Conservation (phyloP, 192 early-diverging fungal genomes). For the Polychytrium aggregatum region DNA sequence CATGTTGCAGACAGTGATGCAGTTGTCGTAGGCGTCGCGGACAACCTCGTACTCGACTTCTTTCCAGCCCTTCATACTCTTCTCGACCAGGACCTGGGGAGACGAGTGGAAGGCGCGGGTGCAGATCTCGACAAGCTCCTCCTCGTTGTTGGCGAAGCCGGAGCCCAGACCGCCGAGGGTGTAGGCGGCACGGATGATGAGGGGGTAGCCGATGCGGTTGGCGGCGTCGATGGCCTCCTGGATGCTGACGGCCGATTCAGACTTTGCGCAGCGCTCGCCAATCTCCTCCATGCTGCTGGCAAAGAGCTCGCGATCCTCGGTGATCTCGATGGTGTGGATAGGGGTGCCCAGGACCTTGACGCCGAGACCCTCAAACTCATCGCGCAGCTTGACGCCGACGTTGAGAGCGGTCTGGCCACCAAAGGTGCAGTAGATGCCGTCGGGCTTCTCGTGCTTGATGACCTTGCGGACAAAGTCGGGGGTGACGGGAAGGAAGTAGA, state of each 20-base stretch:
- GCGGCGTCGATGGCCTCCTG: constrained; percentile 83
- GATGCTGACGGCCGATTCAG: constrained; percentile 64
- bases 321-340: constrained; percentile 90
- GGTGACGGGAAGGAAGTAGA: constrained; percentile 95
- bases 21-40: constrained; percentile 87
- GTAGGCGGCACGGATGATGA: constrained; percentile 94
- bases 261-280: constrained; percentile 83
- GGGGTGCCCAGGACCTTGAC: constrained; percentile 89
- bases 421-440: constrained; percentile 98
- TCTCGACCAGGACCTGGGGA: constrained; percentile 91
- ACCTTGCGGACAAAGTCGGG: constrained; percentile 93
- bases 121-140: constrained; percentile 68
- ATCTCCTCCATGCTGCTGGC: constrained; percentile 77
- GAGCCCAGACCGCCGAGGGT: constrained; percentile 95
- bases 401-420: constrained; percentile 98
- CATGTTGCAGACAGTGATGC: constrained; percentile 99
- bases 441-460: constrained; percentile 88
- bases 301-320: constrained; percentile 95
- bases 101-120: constrained; percentile 80
- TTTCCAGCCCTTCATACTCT: constrained; percentile 99
- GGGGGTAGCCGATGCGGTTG: constrained; percentile 81
- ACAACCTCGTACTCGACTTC: constrained; percentile 99
- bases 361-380: constrained; percentile 80
- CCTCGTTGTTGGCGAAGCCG: constrained; percentile 86
- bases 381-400: constrained; percentile 86